Conservation (phyloP, 1,284 basidiomycete genomes). For the Rhodotorula sp. region DNA sequence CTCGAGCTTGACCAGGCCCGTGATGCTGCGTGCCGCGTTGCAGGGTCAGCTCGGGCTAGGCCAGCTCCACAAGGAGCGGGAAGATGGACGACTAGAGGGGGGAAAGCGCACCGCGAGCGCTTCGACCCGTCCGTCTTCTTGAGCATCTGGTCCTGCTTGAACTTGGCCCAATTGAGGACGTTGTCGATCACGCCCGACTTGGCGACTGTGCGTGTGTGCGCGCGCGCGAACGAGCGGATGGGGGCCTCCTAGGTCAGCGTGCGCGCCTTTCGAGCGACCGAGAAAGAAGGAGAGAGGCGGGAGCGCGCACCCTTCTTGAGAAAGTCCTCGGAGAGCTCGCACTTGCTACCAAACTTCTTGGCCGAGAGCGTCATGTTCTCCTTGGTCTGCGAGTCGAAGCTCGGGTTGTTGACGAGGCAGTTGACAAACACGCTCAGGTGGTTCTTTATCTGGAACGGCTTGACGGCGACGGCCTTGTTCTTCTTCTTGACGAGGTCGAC, state of each 20-base stretch:
- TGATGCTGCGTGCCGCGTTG: slow-evolving; percentile 60
- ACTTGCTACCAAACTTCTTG: slow-evolving; percentile 86
- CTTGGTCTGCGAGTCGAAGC: slow-evolving; percentile 99
- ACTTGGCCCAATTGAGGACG: slow-evolving; percentile 92
- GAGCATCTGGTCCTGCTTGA: slow-evolving; percentile 92
- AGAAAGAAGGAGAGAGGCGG: not conserved
- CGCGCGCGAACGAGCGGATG: not conserved
- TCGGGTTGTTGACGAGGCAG: slow-evolving; percentile 93
- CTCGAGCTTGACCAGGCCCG: slow-evolving; percentile 88
- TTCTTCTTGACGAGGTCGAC: slow-evolving; percentile 86
- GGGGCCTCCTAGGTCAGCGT: too few species aligned
- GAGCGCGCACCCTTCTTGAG: slow-evolving; percentile 79
- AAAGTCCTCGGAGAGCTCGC: slow-evolving; percentile 85
- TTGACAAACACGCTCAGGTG: slow-evolving; percentile 99
- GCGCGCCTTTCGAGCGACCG: too few species aligned
- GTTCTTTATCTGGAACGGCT: slow-evolving; percentile 90
- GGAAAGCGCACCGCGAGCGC: slow-evolving; percentile 67
- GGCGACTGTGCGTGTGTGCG: slow-evolving; percentile 61
- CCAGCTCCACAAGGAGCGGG: not conserved
- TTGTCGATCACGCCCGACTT: slow-evolving; percentile 92
- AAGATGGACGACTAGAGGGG: not conserved
- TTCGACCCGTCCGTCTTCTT: slow-evolving; percentile 97
- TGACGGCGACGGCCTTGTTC: slow-evolving; percentile 83
- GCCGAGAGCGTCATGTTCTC: slow-evolving; percentile 87
- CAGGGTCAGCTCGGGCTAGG: not conserved